These are phyloP conservation scores for Albophoma yamanashiensis DNA, from an alignment of 2,329 filamentous ascomycete genomes.

Conservation along the genomic window DNA sequence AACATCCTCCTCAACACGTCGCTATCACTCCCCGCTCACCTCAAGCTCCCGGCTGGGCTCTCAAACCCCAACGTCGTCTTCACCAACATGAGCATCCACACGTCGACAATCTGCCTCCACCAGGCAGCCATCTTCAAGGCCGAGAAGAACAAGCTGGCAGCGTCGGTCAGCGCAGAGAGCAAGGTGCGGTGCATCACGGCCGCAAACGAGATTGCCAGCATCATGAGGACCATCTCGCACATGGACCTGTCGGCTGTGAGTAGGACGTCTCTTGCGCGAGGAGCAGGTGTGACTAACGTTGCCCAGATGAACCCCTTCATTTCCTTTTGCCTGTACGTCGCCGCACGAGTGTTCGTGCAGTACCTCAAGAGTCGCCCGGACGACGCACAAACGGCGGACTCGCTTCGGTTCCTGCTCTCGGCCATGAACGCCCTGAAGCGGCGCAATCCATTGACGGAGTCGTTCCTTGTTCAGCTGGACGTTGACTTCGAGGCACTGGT, in stretches of 20 bases:
- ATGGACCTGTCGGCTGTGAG: conserved; percentile 73
- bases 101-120: conserved; percentile 92
- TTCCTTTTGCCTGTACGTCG: conserved; percentile 93
- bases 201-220: conserved; percentile 84
- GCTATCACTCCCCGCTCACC: conserved; percentile 66
- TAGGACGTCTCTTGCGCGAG: neutral
- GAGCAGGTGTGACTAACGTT: neutral
- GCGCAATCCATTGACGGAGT: conserved; percentile 85
- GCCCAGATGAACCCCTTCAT: conserved; percentile 87
- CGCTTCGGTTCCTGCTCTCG: conserved; percentile 79
- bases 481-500: conserved; percentile 75
- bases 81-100: conserved; percentile 94
- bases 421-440: conserved; percentile 85
- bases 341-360: conserved; percentile 88
- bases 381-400: conserved; percentile 67
- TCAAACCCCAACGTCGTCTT: conserved; percentile 80
- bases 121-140: conserved; percentile 97
- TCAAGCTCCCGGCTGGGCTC: conserved; percentile 70
- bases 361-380: conserved; percentile 91
- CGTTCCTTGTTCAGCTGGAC: conserved; percentile 86
- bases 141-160: conserved; percentile 72
- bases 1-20: conserved; percentile 83
- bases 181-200: conserved; percentile 89
- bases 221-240: conserved; percentile 92
- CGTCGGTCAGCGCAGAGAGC: conserved; percentile 73